Percentiles rank a stretch among this genome's conserved stretches.
Conservation (phyloP, 352 stramenopile genomes). For the Halophytophthora polymorphica region DNA sequence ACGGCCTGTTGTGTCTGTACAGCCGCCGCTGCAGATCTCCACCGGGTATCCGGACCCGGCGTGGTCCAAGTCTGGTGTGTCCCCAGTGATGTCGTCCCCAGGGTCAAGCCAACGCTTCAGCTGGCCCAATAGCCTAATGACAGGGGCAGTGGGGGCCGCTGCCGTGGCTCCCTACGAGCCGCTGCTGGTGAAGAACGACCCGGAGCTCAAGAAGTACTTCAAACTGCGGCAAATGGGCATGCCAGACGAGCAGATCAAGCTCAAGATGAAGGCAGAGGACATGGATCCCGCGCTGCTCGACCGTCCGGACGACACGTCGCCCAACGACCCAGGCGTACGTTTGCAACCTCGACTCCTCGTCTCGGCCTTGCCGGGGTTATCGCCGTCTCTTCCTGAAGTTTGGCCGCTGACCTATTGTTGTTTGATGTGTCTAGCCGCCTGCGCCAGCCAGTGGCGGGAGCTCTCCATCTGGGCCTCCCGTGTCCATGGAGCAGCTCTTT, state of each 20-base stretch:
- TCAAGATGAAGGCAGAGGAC: constrained; percentile 78
- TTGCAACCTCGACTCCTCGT: not conserved
- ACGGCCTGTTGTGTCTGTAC: not conserved
- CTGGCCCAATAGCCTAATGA: constrained; percentile 22
- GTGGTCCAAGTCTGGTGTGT: constrained; percentile 11
- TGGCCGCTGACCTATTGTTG: not conserved
- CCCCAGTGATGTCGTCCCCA: constrained; percentile 15
- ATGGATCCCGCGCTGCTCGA: constrained; percentile 64
- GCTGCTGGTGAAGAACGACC: constrained; percentile 72
- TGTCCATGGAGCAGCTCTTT: constrained; percentile 87
- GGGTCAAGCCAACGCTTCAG: constrained; percentile 12
- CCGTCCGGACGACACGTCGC: constrained; percentile 67
- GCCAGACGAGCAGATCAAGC: constrained; percentile 75
- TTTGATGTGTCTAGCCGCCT: constrained; percentile 32
- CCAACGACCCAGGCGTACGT: constrained; percentile 76
- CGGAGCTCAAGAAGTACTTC: constrained; percentile 77
- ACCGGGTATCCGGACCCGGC: constrained; percentile 6
- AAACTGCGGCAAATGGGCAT: constrained; percentile 83
- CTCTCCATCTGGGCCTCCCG: constrained; percentile 31
- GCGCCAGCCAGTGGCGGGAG: constrained; percentile 7
- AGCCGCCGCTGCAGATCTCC: constrained; percentile 30
- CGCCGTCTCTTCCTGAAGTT: not conserved
- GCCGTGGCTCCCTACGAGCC: constrained; percentile 55
- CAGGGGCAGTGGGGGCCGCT: not conserved
- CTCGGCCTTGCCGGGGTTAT: no score